Percentiles rank a stretch among this genome's conserved stretches.
Conservation (phyloP, 2,329 filamentous ascomycete genomes). For the Calonectria crousiana region DNA sequence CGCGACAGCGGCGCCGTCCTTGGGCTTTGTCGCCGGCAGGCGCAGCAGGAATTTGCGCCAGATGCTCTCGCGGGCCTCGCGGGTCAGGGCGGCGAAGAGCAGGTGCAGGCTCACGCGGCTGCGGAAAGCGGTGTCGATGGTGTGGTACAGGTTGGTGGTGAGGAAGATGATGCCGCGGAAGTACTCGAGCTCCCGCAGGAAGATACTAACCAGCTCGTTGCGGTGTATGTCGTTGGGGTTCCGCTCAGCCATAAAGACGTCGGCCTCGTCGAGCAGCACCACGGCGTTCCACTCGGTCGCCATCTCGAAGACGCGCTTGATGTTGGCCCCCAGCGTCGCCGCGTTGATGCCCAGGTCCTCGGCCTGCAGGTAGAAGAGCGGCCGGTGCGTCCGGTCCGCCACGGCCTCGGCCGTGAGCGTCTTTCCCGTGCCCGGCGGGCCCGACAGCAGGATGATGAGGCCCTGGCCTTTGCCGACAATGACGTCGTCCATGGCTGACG, state of each 20-base stretch:
- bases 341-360: slow-evolving; percentile 62
- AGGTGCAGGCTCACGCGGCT: slow-evolving; percentile 62
- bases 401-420: slow-evolving; percentile 59
- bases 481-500: slow-evolving; percentile 51
- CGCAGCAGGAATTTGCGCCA: slow-evolving; percentile 62
- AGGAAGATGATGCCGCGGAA: slow-evolving; percentile 60
- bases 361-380: slow-evolving; percentile 59
- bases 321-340: slow-evolving; percentile 57
- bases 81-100: slow-evolving; percentile 55
- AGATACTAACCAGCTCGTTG: slow-evolving; percentile 63
- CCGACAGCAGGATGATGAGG: slow-evolving; percentile 59
- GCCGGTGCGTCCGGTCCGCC: slow-evolving; percentile 56
- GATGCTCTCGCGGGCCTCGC: slow-evolving; percentile 53
- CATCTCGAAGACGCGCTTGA: slow-evolving; percentile 61
- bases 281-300: slow-evolving; percentile 64
- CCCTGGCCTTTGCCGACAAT: slow-evolving; percentile 59
- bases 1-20: background rate
- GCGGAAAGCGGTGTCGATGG: slow-evolving; percentile 59
- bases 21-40: slow-evolving; percentile 36
- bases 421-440: slow-evolving; percentile 61
- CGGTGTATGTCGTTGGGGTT: slow-evolving; percentile 58
- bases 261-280: slow-evolving; percentile 65
- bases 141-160: slow-evolving; percentile 57
- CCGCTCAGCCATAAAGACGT: slow-evolving; percentile 64
- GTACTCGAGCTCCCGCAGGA: slow-evolving; percentile 60